A percentile compares a stretch with the other conserved stretches of the same genome.
phyloP scores from a whole-genome alignment of 2,329 filamentous ascomycete genomes.

The Leptographium procerum region DNA sequence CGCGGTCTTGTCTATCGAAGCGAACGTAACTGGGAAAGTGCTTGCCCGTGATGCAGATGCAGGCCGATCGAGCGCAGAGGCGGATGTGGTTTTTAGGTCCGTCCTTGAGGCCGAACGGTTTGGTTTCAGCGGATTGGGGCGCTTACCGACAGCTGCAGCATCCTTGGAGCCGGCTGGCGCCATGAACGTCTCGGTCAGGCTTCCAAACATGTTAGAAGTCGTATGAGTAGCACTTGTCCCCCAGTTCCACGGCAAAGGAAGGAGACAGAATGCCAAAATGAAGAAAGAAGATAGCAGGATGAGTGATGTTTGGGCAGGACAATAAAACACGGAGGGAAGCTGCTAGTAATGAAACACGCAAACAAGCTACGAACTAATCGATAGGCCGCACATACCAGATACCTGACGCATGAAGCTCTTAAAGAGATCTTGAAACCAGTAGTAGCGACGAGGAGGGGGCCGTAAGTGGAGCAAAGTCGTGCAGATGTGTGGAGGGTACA shows the following conservation, averaged over 20 bases:
- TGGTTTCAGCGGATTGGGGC: conserved; percentile 18
- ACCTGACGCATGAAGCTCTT: conserved; percentile 9
- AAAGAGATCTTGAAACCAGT: conserved; percentile 10
- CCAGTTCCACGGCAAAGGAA: too few species aligned
- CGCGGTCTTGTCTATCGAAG: background rate
- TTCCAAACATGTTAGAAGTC: conserved; percentile 18
- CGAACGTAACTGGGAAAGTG: conserved; percentile 2
- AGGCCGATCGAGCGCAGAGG: background rate
- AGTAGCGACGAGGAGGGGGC: conserved; percentile 1
- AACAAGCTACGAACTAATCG: background rate
- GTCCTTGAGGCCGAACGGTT: conserved; percentile 17
- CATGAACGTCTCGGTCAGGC: conserved; percentile 19
- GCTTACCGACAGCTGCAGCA: conserved; percentile 12
- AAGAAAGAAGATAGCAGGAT: background rate
- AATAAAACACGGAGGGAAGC: background rate
- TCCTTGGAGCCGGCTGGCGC: conserved; percentile 15
- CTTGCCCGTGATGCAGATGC: background rate
- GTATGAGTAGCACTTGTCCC: too few species aligned
- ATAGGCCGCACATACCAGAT: background rate
- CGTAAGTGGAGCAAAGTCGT: conserved; percentile 2
- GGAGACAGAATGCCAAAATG: background rate
- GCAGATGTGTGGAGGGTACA: background rate
- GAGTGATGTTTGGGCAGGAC: background rate
- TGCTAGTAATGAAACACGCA: background rate
- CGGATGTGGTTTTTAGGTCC: conserved; percentile 5